A percentile compares a stretch with the other conserved stretches of the same genome.
phyloP scores from a whole-genome alignment of 176 grass and related monocot species.

The Lolium multiflorum region DNA sequence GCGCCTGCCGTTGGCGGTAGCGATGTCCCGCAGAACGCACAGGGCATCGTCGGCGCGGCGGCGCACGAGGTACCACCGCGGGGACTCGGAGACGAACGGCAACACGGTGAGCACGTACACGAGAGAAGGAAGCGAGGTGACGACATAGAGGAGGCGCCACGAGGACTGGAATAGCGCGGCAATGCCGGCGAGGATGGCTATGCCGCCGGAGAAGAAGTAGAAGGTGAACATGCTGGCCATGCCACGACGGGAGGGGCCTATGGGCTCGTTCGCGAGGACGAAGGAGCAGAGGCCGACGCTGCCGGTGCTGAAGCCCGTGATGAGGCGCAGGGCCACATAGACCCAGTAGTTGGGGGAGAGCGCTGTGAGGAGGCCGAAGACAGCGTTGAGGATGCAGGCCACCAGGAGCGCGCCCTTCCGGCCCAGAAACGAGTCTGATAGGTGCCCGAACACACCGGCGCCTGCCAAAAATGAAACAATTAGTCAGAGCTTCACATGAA shows the following conservation, averaged over 20 bases:
- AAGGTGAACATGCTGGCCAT: constrained; percentile 83
- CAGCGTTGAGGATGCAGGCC: constrained; percentile 69
- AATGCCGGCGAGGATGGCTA: constrained; percentile 61
- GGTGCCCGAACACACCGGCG: constrained; percentile 87
- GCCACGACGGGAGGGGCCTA: constrained; percentile 66
- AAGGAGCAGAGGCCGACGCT: constrained; percentile 81
- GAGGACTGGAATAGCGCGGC: constrained; percentile 66
- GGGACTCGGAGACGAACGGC: constrained; percentile 80
- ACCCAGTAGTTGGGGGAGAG: constrained; percentile 59
- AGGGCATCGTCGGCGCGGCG: constrained; percentile 54
- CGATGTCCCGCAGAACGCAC: constrained; percentile 55
- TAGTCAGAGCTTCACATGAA: no score
- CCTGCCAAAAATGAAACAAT: constrained; percentile 39
- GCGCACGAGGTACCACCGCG: constrained; percentile 89
- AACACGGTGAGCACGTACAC: constrained; percentile 54
- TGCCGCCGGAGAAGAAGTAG: constrained; percentile 96
- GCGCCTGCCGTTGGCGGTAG: constrained; percentile 48
- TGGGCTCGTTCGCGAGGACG: constrained; percentile 90
- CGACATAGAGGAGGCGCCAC: constrained; percentile 75
- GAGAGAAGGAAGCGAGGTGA: constrained; percentile 74
- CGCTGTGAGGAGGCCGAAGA: constrained; percentile 83
- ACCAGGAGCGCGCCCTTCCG: constrained; percentile 60
- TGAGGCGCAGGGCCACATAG: constrained; percentile 67
- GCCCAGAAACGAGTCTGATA: constrained; percentile 84
- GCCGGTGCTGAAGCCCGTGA: constrained; percentile 89